Evolutionary conservation across 305 asterid genomes (phyloP), one percentile per base, ranked within the genome.

Genomic region (Plantago coronopus): DNA sequence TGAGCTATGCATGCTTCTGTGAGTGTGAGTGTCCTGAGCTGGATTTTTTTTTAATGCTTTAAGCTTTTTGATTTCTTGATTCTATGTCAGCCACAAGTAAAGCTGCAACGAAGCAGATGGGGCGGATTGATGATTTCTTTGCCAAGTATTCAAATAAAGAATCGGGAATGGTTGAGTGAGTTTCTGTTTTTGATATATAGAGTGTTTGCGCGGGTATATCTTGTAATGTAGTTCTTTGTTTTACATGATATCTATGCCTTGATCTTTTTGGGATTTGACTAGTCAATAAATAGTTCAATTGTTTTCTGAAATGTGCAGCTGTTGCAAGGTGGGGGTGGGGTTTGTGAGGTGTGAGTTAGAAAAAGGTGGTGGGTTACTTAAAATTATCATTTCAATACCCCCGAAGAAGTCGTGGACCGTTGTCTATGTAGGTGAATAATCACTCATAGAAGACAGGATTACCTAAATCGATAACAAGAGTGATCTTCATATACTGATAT

Each of bases 131-230:
- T 76, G 70, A 63, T 61, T 76, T 88, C 55, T 86, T 76, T 68
- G 20, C n/a, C 63, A 76, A 76, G 70, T 86, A 88, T 71, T 82
- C 80, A 10, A 72, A 77, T 57, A 64, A 65, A 62, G 67, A 71
- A 13, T 69, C 81, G 27, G 69, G 70, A 70, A 43, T 77, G 70
- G 83, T 88, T 69, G 95, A 86, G 96, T 86, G 79, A 82, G 96
- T 73, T 22, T 31, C n/a, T 45, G 44, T 54, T 43, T 38, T 51
- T 62, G 46, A 21, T 62, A 48, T 62, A 48, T 22, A 29, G 44
- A 47, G 49, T 38, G 67, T 45, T 22, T 61, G 58, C 29, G 8
- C 57, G 27, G 40, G 48, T 50, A 47, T 13, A 61, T 17, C 17
- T 37, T 66, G 45, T 20, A 25, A 20, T 29, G 46, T 61, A 19